Evolutionary conservation across 805 yeast species (phyloP).

Genomic region (Spathaspora passalidarum): DNA sequence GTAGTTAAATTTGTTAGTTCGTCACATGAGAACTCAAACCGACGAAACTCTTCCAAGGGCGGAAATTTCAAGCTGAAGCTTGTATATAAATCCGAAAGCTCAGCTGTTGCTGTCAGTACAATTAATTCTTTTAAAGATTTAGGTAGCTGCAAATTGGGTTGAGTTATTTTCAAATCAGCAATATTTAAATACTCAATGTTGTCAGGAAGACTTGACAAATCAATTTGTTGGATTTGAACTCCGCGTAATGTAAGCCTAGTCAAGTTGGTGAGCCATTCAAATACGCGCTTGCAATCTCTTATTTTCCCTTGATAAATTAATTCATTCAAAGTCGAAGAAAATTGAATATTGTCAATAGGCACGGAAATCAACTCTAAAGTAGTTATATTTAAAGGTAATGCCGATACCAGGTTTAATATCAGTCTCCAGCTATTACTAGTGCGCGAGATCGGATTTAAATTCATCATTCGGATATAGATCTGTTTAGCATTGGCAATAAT

Average conservation of each 20-base stretch:
- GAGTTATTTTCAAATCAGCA: neutral
- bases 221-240: neutral
- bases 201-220: conserved; percentile 1
- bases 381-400: conserved; percentile 1
- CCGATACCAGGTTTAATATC: neutral
- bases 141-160: neutral
- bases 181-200: conserved; percentile 1
- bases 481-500: neutral
- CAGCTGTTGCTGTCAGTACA: neutral
- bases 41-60: neutral
- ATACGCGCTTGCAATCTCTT: neutral
- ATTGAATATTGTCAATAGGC: conserved; percentile 1
- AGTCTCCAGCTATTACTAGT: neutral
- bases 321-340: neutral
- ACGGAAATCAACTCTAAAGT: conserved; percentile 1
- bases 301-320: conserved; percentile 1
- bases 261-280: neutral
- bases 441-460: neutral
- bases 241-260: conserved; percentile 1
- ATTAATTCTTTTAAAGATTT: conserved; percentile 1
- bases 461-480: neutral
- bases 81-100: neutral
- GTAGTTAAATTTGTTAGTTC: neutral
- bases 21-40: conserved; percentile 1
- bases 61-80: neutral